A percentile compares a stretch with the other conserved stretches of the same genome.
Conservation (phyloP, 106 monocot genomes). For the Dendrobium huoshanense region DNA sequence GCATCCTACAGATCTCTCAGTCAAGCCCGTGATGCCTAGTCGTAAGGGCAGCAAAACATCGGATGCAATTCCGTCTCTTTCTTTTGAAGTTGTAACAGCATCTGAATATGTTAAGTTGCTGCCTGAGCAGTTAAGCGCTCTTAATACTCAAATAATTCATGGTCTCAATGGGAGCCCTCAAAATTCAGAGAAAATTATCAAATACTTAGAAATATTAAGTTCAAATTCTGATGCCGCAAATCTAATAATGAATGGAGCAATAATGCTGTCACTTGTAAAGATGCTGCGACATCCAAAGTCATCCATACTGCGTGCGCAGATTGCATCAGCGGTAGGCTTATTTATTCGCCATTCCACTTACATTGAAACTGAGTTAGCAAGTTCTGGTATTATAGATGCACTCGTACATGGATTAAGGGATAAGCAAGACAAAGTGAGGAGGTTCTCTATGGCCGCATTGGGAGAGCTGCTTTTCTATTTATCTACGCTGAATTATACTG, state of each 20-base stretch:
- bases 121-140: constrained; percentile 43
- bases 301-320: constrained; percentile 46
- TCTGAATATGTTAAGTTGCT: constrained; percentile 75
- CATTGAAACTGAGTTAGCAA: constrained; percentile 64
- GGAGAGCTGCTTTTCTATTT: constrained; percentile 96
- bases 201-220: constrained; percentile 83
- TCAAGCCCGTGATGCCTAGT: constrained; percentile 88
- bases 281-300: constrained; percentile 79
- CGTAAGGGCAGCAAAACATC: constrained; percentile 63
- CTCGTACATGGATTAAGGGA: constrained; percentile 83
- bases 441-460: constrained; percentile 90
- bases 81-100: constrained; percentile 57
- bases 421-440: constrained; percentile 85
- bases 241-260: constrained; percentile 71
- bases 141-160: constrained; percentile 53
- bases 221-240: constrained; percentile 85
- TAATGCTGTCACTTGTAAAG: constrained; percentile 83
- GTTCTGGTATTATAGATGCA: constrained; percentile 72
- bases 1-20: constrained; percentile 82
- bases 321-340: constrained; percentile 75
- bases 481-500: constrained; percentile 60
- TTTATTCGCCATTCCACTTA: constrained; percentile 87
- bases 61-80: constrained; percentile 37
- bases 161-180: constrained; percentile 55
- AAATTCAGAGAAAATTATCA: constrained; percentile 63